Evolutionary conservation across 139 green algal species (phyloP).

Genomic region (Chlorella sp.): DNA sequence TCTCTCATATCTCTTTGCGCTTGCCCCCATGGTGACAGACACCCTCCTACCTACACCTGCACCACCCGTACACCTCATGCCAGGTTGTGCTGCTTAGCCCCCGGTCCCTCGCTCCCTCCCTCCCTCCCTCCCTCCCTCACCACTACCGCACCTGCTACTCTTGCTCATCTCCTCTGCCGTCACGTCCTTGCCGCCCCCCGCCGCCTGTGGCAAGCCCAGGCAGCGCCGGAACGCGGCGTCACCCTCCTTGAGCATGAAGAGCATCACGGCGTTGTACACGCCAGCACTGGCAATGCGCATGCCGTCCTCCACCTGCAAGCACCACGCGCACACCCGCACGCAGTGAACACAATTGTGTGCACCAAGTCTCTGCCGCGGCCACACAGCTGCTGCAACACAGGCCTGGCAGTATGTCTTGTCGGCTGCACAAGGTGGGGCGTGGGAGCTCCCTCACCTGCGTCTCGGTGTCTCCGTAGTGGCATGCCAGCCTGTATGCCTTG

Average conservation of each 20-base stretch:
- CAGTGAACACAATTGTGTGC: no score
- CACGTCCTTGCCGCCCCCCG: neutral
- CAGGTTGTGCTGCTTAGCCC: no score
- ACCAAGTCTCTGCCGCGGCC: no score
- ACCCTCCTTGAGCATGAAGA: constrained; percentile 80
- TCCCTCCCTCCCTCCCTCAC: no score
- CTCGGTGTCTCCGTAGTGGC: constrained; percentile 82
- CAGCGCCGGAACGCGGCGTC: constrained; percentile 67
- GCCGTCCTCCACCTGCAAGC: constrained; percentile 9
- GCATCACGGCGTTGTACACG: constrained; percentile 83
- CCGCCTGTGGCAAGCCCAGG: constrained; percentile 7
- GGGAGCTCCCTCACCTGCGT: constrained; percentile 41
- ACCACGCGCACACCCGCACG: no score
- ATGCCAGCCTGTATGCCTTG: constrained; percentile 74
- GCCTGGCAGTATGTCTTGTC: no score
- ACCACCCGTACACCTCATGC: neutral
- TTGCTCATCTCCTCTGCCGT: constrained; percentile 4
- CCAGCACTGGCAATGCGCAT: constrained; percentile 59
- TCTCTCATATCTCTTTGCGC: no score
- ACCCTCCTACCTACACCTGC: neutral
- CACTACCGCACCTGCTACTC: neutral
- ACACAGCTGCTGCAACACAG: no score
- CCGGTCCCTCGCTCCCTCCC: no score
- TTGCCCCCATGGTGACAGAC: no score
- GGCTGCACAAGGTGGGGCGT: no score